These are phyloP conservation scores for Acacia pycnantha DNA, from an alignment of 331 rosid genomes.

Conservation along the genomic window DNA sequence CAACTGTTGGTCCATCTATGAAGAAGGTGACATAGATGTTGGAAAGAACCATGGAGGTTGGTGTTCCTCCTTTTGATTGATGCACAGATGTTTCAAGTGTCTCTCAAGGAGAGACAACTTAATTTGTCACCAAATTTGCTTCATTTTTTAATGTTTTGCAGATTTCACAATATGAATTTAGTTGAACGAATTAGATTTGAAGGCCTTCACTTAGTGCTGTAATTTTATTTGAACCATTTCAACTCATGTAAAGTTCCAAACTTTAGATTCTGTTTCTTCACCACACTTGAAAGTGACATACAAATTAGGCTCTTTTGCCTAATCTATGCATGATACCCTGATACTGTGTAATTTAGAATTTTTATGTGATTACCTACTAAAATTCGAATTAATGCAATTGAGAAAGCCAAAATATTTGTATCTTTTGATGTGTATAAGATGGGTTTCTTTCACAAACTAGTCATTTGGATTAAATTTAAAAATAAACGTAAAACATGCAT, in stretches of 20 bases:
- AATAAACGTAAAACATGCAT: not conserved
- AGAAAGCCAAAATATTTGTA: not conserved
- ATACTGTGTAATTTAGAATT: not conserved
- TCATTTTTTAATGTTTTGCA: too few species aligned
- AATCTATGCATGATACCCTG: not conserved
- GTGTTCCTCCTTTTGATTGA: constrained; percentile 36
- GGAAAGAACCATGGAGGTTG: constrained; percentile 41
- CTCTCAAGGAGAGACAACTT: not conserved
- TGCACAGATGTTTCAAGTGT: not conserved
- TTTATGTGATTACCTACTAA: not conserved
- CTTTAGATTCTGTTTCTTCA: not conserved
- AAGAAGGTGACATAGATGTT: constrained; percentile 39
- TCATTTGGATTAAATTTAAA: not conserved
- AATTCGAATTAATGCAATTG: not conserved
- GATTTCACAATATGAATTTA: too few species aligned
- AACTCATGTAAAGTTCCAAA: not conserved
- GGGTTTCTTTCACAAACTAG: not conserved
- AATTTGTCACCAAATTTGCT: too few species aligned
- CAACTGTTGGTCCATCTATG: constrained; percentile 37
- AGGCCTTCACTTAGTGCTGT: not conserved
- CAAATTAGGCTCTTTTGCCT: not conserved
- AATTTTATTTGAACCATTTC: not conserved
- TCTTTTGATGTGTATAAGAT: not conserved
- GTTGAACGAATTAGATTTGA: too few species aligned
- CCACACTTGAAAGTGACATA: not conserved